phyloP scores from a whole-genome alignment of 2,329 filamentous ascomycete species.

The Trichoderma harzianum region DNA sequence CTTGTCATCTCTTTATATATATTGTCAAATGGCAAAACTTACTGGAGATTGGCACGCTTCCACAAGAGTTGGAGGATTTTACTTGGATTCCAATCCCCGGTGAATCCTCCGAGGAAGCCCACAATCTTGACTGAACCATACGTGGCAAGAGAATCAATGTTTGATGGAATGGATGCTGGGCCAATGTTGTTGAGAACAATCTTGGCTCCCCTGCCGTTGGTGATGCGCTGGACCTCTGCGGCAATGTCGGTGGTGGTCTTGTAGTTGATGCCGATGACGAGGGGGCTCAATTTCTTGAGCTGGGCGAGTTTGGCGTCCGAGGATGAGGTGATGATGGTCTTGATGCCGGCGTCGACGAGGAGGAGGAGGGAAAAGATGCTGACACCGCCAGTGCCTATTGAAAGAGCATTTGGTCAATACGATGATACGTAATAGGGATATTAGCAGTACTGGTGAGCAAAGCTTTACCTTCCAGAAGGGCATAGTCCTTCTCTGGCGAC shows the following conservation, averaged over 20 bases:
- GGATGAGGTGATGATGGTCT: background rate
- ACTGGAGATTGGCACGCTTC: background rate
- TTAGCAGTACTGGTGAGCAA: too few species aligned
- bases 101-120: background rate
- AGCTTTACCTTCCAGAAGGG: background rate
- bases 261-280: background rate
- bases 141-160: background rate
- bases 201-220: background rate
- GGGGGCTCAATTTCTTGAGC: background rate
- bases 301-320: background rate
- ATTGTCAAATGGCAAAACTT: background rate
- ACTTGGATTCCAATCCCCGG: background rate
- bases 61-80: background rate
- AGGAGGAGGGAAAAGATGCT: background rate
- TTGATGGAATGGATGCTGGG: background rate
- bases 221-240: background rate
- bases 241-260: background rate
- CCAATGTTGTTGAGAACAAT: background rate
- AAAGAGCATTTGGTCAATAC: background rate
- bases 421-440: background rate
- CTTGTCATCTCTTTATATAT: background rate
- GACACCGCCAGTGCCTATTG: background rate
- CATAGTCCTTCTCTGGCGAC: background rate
- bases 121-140: background rate
- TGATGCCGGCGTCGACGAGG: background rate